Evolutionary conservation across 345 rosid species (phyloP).

Genomic region (Heritiera fomes): DNA sequence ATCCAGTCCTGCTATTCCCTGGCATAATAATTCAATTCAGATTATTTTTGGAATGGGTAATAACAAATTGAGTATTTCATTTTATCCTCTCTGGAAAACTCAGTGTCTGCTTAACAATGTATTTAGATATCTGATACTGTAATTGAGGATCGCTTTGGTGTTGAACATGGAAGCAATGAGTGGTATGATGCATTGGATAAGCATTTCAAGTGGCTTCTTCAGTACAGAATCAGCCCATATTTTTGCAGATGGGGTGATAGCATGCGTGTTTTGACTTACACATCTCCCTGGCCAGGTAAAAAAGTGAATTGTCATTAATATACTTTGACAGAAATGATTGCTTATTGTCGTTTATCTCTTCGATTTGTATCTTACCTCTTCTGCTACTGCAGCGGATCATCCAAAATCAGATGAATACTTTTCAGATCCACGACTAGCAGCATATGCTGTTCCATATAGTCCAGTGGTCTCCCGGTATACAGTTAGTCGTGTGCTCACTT

Average conservation of each 20-base stretch:
- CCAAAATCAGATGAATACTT: constrained; percentile 86
- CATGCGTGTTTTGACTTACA: constrained; percentile 96
- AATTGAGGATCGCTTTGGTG: constrained; percentile 93
- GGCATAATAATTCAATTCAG: not conserved
- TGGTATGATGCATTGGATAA: constrained; percentile 79
- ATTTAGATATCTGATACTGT: constrained; percentile 88
- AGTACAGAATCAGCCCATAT: constrained; percentile 87
- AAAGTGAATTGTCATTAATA: constrained; percentile 9
- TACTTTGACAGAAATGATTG: not conserved
- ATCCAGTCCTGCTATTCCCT: not conserved
- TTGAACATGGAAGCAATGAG: constrained; percentile 75
- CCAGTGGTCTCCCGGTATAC: constrained; percentile 65
- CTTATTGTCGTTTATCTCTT: constrained; percentile 1
- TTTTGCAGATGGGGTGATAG: constrained; percentile 91
- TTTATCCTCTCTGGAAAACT: constrained; percentile 5
- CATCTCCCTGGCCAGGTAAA: constrained; percentile 95
- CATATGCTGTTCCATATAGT: constrained; percentile 86
- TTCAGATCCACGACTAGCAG: constrained; percentile 87
- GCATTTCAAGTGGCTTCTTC: constrained; percentile 97
- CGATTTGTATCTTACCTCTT: constrained; percentile 15
- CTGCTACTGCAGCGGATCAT: constrained; percentile 66
- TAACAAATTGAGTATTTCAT: constrained; percentile 15
- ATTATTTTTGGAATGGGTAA: not conserved
- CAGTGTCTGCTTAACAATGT: constrained; percentile 26
- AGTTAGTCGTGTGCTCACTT: constrained; percentile 35